phyloP scores from a whole-genome alignment of 495 filamentous ascomycete genomes.

The Zalerion maritima region DNA sequence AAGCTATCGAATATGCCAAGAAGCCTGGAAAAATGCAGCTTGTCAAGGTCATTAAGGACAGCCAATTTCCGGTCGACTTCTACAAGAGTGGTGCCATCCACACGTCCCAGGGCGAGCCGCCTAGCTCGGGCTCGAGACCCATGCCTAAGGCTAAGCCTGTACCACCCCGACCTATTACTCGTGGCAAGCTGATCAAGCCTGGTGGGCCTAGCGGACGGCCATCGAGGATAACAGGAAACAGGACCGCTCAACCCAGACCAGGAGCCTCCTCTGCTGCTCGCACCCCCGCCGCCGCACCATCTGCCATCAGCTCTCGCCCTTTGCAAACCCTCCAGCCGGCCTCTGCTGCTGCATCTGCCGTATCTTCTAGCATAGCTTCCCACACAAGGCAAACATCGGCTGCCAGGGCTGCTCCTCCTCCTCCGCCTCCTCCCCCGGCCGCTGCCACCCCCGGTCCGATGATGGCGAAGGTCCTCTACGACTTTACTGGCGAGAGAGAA shows the following conservation, averaged over 20 bases:
- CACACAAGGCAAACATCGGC: slow-evolving; percentile 33
- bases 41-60: slow-evolving; percentile 83
- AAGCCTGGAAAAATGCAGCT: slow-evolving; percentile 84
- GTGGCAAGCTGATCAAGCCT: slow-evolving; percentile 76
- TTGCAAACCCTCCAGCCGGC: slow-evolving; percentile 11
- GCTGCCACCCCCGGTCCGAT: slow-evolving; percentile 47
- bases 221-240: slow-evolving; percentile 44
- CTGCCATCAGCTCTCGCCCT: slow-evolving; percentile 18
- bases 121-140: slow-evolving; percentile 68
- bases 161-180: slow-evolving; percentile 76
- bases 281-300: slow-evolving; percentile 31
- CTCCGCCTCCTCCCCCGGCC: slow-evolving; percentile 58
- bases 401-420: slow-evolving; percentile 43
- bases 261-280: slow-evolving; percentile 28
- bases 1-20: slow-evolving; percentile 89
- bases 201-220: slow-evolving; percentile 75
- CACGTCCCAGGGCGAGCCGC: slow-evolving; percentile 67
- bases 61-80: slow-evolving; percentile 55
- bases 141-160: slow-evolving; percentile 76
- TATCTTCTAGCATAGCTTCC: slow-evolving; percentile 17
- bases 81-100: slow-evolving; percentile 94
- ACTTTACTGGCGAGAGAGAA: slow-evolving; percentile 62
- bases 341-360: slow-evolving; percentile 22
- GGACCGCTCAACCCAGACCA: slow-evolving; percentile 34
- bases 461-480: slow-evolving; percentile 78